Percentiles rank a stretch among this genome's conserved stretches.
These are phyloP conservation scores for carrot (Daucus carota) DNA, from an alignment of 129 eudicot species.

Conservation along the genomic window DH1_v3.0 NC_030389.2:3731001-3731500, in stretches of 20 bases:
- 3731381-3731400: background rate
- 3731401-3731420: conserved; percentile 27
- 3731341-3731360: conserved; percentile 18
- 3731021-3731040: conserved; percentile 87
- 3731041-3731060: conserved; percentile 76
- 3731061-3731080: conserved; percentile 81
- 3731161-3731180: conserved; percentile 22
- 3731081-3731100: conserved; percentile 44
- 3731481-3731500: conserved; percentile 36
- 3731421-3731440: conserved; percentile 69
- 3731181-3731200: conserved; percentile 41
- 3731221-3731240: conserved; percentile 27
- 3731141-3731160: conserved; percentile 37
- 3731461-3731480: conserved; percentile 38
- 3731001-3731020: conserved; percentile 75
- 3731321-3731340: conserved; percentile 25
- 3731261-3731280: conserved; percentile 79
- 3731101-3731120: conserved; percentile 33
- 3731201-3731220: conserved; percentile 36
- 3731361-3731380: conserved; percentile 6
- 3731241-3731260: conserved; percentile 37
- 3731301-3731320: conserved; percentile 26
- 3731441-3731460: conserved; percentile 59
- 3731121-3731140: conserved; percentile 62
- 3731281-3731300: conserved; percentile 85